Evolutionary conservation across 176 grass and related monocot species (phyloP).

Genomic region (Carex littledalei): DNA sequence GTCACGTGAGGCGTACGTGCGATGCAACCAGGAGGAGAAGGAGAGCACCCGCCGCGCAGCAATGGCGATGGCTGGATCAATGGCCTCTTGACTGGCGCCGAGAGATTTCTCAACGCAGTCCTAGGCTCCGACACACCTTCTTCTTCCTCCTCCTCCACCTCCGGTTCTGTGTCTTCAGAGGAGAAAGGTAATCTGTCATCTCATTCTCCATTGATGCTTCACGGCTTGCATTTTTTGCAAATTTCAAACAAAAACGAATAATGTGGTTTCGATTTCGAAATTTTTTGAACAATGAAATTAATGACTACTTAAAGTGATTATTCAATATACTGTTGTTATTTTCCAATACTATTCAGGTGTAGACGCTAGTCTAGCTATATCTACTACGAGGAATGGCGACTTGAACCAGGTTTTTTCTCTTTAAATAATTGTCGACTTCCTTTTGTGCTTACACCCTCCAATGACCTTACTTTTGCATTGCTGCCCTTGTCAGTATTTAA

Average conservation of each 20-base stretch:
- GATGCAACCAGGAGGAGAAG: conserved; percentile 13
- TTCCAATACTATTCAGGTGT: not conserved
- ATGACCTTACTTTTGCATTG: not conserved
- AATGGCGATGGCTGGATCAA: conserved; percentile 40
- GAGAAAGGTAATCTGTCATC: conserved; percentile 1
- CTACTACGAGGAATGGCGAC: not conserved
- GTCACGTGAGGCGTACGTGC: not conserved
- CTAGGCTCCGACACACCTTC: conserved; percentile 46
- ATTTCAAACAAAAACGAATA: not conserved
- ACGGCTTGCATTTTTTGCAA: not conserved
- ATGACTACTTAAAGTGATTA: not conserved
- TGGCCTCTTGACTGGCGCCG: conserved; percentile 56
- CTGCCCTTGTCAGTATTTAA: not conserved
- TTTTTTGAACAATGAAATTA: not conserved
- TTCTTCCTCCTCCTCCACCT: not conserved
- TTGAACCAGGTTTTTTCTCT: not conserved
- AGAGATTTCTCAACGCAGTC: conserved; percentile 52
- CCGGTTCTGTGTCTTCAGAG: not conserved
- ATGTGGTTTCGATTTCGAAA: not conserved
- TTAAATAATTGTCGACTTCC: not conserved
- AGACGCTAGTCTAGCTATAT: not conserved
- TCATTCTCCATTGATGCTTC: not conserved
- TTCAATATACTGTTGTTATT: not conserved
- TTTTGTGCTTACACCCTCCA: conserved; percentile 3
- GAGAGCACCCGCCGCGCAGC: not conserved